A percentile compares a stretch with the other conserved stretches of the same genome.
These are phyloP conservation scores for barley (Hordeum vulgare) DNA, from an alignment of 176 grass and related monocot species.

Conservation along the genomic window DNA sequence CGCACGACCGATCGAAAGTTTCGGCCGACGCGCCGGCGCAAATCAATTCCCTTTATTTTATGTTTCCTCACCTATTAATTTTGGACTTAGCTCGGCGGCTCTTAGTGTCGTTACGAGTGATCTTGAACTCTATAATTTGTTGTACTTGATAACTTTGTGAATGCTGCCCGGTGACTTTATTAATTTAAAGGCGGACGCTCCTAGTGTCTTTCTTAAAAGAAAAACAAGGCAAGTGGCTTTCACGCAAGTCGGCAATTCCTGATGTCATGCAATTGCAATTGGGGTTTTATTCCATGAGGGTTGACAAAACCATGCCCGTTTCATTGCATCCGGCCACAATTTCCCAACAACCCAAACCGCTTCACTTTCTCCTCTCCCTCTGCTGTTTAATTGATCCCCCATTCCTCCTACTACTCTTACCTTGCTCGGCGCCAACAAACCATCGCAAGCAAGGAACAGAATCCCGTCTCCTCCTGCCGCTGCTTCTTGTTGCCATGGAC, in stretches of 20 bases:
- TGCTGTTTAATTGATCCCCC: neutral
- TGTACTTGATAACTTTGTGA: too few species aligned
- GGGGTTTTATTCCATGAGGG: neutral
- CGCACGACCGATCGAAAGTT: too few species aligned
- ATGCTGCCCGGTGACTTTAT: too few species aligned
- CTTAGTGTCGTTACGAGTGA: too few species aligned
- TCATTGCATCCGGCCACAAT: neutral
- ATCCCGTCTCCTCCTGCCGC: neutral
- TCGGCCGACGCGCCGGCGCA: too few species aligned
- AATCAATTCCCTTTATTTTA: too few species aligned
- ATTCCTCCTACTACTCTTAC: neutral
- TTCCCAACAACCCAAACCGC: neutral
- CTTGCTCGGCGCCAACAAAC: neutral
- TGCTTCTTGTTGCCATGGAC: slow-evolving; percentile 22
- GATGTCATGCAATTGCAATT: neutral
- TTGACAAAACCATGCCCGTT: neutral
- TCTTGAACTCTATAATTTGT: too few species aligned
- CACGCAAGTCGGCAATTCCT: neutral
- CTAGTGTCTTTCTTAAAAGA: too few species aligned
- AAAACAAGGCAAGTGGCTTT: neutral
- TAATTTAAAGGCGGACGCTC: too few species aligned
- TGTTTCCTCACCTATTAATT: too few species aligned
- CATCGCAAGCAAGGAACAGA: neutral
- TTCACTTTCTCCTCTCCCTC: neutral
- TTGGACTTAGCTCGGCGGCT: too few species aligned